These are phyloP conservation scores for Didymella lethalis DNA, from an alignment of 2,329 filamentous ascomycete genomes.

Conservation along the genomic window DNA sequence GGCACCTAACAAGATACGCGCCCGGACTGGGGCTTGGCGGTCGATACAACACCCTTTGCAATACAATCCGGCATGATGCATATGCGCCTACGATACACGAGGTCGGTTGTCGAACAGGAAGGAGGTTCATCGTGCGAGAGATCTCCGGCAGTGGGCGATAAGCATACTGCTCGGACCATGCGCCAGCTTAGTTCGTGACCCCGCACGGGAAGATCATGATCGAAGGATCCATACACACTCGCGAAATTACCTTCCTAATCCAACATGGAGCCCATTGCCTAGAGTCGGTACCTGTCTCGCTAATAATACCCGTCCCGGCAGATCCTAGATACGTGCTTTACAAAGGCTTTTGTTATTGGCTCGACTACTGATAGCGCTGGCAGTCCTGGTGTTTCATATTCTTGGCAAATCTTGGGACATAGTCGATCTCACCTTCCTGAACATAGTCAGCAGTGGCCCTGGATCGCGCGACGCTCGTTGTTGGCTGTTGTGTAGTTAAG, in stretches of 20 bases:
- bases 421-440: not conserved
- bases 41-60: constrained; percentile 21
- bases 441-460: not conserved
- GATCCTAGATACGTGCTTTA: constrained; percentile 20
- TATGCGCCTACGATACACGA: constrained; percentile 18
- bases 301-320: constrained; percentile 15
- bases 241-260: constrained; percentile 33
- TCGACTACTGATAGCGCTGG: not conserved
- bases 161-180: constrained; percentile 13
- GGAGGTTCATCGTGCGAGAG: constrained; percentile 29
- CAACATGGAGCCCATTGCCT: constrained; percentile 25
- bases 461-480: not conserved
- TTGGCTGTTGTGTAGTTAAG: not conserved
- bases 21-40: constrained; percentile 17
- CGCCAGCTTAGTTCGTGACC: constrained; percentile 18
- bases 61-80: constrained; percentile 18
- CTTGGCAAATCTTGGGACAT: not conserved
- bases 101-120: constrained; percentile 28
- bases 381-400: not conserved
- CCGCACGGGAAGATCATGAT: constrained; percentile 25
- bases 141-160: constrained; percentile 18
- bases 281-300: constrained; percentile 19
- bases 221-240: constrained; percentile 25
- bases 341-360: constrained; percentile 17
- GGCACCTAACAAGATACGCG: constrained; percentile 27